phyloP scores from a whole-genome alignment of 1,139 yeast species.

The Kodamaea ohmeri region DNA sequence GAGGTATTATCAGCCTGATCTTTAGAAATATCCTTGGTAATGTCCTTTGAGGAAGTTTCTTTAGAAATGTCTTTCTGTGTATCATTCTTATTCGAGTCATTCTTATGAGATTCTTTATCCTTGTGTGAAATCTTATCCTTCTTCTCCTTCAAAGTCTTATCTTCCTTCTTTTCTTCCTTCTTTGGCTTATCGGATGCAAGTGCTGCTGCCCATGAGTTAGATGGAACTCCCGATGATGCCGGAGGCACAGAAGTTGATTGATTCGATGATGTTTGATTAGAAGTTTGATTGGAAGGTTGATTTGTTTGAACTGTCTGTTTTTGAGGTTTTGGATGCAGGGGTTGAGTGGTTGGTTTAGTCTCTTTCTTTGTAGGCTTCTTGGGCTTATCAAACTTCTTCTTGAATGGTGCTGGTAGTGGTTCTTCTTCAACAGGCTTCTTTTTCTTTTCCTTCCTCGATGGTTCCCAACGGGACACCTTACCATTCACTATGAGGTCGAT shows the following conservation, averaged over 20 bases:
- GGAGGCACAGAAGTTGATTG: conserved; percentile 13
- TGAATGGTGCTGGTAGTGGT: not conserved
- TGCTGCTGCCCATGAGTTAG: conserved; percentile 53
- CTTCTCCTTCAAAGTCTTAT: conserved; percentile 2
- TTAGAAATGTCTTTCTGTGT: conserved; percentile 18
- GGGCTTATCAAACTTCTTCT: conserved; percentile 9
- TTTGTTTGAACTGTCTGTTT: not conserved
- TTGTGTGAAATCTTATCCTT: conserved; percentile 6
- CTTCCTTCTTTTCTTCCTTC: conserved; percentile 18
- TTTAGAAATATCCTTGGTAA: not conserved
- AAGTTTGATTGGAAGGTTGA: no score
- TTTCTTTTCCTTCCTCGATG: conserved; percentile 49
- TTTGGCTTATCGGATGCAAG: conserved; percentile 37
- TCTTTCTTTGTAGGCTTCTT: conserved; percentile 8
- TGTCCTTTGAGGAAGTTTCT: not conserved
- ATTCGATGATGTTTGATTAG: not conserved
- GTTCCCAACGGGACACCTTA: conserved; percentile 60
- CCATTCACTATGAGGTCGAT: conserved; percentile 88
- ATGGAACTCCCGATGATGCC: conserved; percentile 13
- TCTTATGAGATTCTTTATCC: conserved; percentile 15
- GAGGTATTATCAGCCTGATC: no score
- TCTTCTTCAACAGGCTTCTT: conserved; percentile 30
- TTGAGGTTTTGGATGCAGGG: not conserved
- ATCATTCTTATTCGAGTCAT: conserved; percentile 16
- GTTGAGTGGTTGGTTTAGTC: not conserved